Evolutionary conservation across 768 basidiomycete genomes (phyloP).

Genomic region (Cystofilobasidium macerans): DNA sequence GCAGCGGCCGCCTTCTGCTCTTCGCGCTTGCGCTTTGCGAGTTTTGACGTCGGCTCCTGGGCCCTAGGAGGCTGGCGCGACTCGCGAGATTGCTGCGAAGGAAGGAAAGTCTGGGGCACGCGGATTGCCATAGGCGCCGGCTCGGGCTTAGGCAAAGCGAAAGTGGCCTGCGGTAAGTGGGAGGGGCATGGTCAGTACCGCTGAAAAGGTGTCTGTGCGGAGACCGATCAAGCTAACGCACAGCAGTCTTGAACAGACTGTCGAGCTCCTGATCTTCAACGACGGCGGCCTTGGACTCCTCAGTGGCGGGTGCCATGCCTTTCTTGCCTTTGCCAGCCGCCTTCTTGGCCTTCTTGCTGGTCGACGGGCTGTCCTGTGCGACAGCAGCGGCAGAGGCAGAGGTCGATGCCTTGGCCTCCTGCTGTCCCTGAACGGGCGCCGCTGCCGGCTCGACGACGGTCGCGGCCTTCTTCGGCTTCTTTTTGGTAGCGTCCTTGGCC

Average conservation of each 20-base stretch:
- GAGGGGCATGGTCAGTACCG: background rate
- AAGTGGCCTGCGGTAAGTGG: background rate
- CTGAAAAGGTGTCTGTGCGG: background rate
- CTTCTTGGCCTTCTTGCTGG: conserved; percentile 22
- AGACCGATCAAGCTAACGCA: background rate
- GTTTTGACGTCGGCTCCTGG: conserved; percentile 3
- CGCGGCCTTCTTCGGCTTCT: conserved; percentile 8
- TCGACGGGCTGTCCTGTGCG: background rate
- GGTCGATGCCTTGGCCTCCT: background rate
- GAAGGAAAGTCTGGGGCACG: background rate
- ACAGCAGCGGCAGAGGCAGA: conserved; percentile 2
- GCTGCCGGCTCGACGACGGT: too few species aligned
- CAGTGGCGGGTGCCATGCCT: background rate
- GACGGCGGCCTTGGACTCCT: background rate
- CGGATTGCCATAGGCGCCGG: background rate
- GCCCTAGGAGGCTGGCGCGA: too few species aligned
- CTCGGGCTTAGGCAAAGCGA: background rate
- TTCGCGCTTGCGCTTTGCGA: conserved; percentile 8
- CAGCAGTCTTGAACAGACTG: conserved; percentile 23
- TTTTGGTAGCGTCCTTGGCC: conserved; percentile 20
- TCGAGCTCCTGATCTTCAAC: conserved; percentile 22
- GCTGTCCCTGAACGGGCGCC: too few species aligned
- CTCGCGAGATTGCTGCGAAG: background rate
- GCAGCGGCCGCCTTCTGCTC: too few species aligned
- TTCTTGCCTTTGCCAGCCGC: background rate